phyloP scores from a whole-genome alignment of 345 rosid genomes.

The Lumnitzera littorea region DNA sequence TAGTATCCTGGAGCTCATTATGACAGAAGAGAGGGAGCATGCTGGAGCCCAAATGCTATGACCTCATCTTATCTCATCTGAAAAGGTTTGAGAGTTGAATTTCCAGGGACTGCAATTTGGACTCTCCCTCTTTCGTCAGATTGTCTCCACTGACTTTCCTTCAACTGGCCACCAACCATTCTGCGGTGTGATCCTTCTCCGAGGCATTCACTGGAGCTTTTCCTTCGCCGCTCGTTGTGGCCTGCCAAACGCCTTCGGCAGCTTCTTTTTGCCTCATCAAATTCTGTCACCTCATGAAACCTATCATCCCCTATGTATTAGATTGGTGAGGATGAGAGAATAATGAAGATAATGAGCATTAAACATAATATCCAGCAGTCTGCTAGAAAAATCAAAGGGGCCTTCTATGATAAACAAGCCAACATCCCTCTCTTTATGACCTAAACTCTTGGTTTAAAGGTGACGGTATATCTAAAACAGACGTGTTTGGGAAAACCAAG shows the following conservation, averaged over 20 bases:
- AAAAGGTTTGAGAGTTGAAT: constrained; percentile 26
- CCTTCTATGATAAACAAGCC: too few species aligned
- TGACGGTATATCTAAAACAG: too few species aligned
- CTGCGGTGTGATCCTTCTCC: constrained; percentile 55
- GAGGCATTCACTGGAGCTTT: constrained; percentile 36
- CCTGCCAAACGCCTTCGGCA: constrained; percentile 74
- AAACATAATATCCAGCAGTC: too few species aligned
- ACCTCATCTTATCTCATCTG: constrained; percentile 48
- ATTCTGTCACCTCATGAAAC: constrained; percentile 62
- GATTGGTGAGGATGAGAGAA: too few species aligned
- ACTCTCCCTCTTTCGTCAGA: constrained; percentile 28
- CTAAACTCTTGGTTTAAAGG: too few species aligned
- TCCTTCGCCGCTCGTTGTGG: constrained; percentile 79
- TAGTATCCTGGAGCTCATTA: background rate
- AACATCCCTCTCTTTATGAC: too few species aligned
- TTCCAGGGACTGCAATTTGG: constrained; percentile 26
- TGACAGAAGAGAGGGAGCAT: constrained; percentile 95
- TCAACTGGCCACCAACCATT: constrained; percentile 18
- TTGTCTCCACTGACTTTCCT: constrained; percentile 29
- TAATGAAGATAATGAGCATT: too few species aligned
- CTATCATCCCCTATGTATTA: constrained; percentile 11
- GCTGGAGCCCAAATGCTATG: background rate
- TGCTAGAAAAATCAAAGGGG: too few species aligned
- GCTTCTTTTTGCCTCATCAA: constrained; percentile 80
- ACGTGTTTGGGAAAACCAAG: too few species aligned